Conservation (phyloP, 768 basidiomycete species). For the Hypholoma sublateritium region DNA sequence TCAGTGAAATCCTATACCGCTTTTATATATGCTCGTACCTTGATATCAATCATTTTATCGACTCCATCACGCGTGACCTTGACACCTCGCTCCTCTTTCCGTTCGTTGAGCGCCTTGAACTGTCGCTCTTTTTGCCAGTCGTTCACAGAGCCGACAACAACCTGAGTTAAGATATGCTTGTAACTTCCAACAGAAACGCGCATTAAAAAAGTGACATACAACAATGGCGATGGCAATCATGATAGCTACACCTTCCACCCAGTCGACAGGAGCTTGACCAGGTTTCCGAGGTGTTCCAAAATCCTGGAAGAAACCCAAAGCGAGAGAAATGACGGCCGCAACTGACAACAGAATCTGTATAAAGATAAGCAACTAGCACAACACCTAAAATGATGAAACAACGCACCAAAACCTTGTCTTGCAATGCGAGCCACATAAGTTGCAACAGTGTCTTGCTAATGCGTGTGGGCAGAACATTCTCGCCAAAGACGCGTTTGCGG, state of each 20-base stretch:
- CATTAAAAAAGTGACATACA: conserved; percentile 37
- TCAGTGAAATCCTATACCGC: conserved; percentile 13
- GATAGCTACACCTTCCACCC: conserved; percentile 94
- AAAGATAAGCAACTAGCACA: not conserved
- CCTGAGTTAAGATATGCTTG: conserved; percentile 35
- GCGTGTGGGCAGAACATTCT: conserved; percentile 73
- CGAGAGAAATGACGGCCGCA: conserved; percentile 90
- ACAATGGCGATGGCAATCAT: conserved; percentile 76
- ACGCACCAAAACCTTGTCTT: conserved; percentile 88
- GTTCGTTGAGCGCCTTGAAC: conserved; percentile 88
- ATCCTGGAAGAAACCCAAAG: conserved; percentile 92
- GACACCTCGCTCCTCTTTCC: conserved; percentile 91
- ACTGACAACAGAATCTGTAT: conserved; percentile 82
- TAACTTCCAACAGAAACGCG: not conserved
- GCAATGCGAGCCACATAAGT: conserved; percentile 84
- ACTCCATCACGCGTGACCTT: conserved; percentile 76
- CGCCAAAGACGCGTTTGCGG: conserved; percentile 68
- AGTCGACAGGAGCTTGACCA: conserved; percentile 82
- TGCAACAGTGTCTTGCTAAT: conserved; percentile 65
- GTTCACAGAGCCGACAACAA: conserved; percentile 90
- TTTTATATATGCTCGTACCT: conserved; percentile 41
- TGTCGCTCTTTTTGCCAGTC: conserved; percentile 99
- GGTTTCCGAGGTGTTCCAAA: conserved; percentile 67
- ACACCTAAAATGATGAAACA: not conserved
- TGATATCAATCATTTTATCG: conserved; percentile 78